Base-by-base conservation (phyloP, 139 green algal genomes). In the Marvania coccoides region DNA sequence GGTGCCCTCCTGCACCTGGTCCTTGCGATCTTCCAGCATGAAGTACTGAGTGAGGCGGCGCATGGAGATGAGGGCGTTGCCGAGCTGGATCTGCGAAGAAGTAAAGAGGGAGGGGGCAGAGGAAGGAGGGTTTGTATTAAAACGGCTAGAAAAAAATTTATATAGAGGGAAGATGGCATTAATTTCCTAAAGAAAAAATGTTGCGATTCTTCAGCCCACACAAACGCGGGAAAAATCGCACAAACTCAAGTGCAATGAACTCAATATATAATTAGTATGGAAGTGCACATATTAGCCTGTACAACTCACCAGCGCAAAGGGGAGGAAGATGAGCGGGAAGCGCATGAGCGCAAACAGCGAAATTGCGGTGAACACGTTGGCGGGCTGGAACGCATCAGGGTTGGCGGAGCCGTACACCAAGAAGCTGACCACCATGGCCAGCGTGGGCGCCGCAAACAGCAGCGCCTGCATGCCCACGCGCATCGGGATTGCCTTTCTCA, bases 311-410 rank as follows among this genome's bases (percentile, higher is more conserved):
- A 82, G 68, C 12, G 76, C 73, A 63, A 95, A 90, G 38, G 92
- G 92, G 40, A 98, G 77, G 67, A 95, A 91, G 38, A 87, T 77
- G 64, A 98, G 78, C 5, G 93, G 92, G 65, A 97, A 91, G 57
- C 93, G 87, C 79, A 98, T 86, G 63, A 97, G 80, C 34, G 83
- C 83, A 68, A 98, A 98, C 23, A 95, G 80, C 30, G 90, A 69
- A 42, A 98, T 86, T 1, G 90, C 79, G 12, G 90, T 87, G 79
- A 96, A 98, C 54, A 91, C 85, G 38, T 66, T 67, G 10, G 83
- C 68, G 23, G 86, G 55, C 19, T 72, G 87, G 51, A 93, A 87
- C 19, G 15, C 28, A 30, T 70, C 38, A 35, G 74, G 61, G 42
- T 66, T 33, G 29, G 60, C 70, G 1, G 35, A 36, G 28, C 70